A percentile compares a stretch with the other conserved stretches of the same genome.
phyloP scores from a whole-genome alignment of 2,329 filamentous ascomycete species.

The Passalora sequoiae region DNA sequence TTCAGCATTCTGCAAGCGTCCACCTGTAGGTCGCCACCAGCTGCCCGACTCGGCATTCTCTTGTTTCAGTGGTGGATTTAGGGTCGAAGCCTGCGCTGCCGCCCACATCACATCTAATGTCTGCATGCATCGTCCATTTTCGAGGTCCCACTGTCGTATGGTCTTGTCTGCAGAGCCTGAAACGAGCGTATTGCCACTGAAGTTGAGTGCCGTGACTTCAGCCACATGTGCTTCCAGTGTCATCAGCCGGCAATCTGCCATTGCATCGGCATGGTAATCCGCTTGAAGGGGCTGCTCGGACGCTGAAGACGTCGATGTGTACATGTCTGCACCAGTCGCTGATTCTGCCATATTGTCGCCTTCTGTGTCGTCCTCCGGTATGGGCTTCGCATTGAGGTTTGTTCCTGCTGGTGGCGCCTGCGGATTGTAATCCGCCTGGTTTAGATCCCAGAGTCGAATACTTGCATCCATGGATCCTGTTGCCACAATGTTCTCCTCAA shows the following conservation, averaged over 20 bases:
- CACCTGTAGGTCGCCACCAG: slow-evolving; percentile 67
- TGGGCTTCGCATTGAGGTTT: slow-evolving; percentile 44
- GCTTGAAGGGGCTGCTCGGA: slow-evolving; percentile 30
- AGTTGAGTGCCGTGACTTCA: slow-evolving; percentile 90
- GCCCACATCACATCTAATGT: slow-evolving; percentile 98
- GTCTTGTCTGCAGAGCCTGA: slow-evolving; percentile 98
- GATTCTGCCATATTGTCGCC: slow-evolving; percentile 35
- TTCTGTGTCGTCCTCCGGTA: slow-evolving; percentile 39
- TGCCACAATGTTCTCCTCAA: slow-evolving; percentile 91
- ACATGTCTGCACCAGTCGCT: slow-evolving; percentile 25
- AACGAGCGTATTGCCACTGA: slow-evolving; percentile 81
- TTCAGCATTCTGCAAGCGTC: slow-evolving; percentile 53
- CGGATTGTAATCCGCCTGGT: slow-evolving; percentile 77
- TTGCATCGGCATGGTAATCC: slow-evolving; percentile 66
- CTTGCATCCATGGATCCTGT: slow-evolving; percentile 94
- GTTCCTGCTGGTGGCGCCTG: slow-evolving; percentile 39
- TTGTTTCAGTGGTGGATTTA: slow-evolving; percentile 41
- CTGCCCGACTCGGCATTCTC: slow-evolving; percentile 23
- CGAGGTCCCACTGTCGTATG: slow-evolving; percentile 92
- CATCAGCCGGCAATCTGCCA: slow-evolving; percentile 85
- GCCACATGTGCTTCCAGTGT: slow-evolving; percentile 86
- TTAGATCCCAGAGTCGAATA: slow-evolving; percentile 91
- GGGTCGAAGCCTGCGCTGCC: slow-evolving; percentile 69
- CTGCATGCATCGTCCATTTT: slow-evolving; percentile 94
- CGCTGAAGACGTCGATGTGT: slow-evolving; percentile 24